Evolutionary conservation across 2,329 filamentous ascomycete genomes (phyloP).

Genomic region (Rhynchosporium secalis): DNA sequence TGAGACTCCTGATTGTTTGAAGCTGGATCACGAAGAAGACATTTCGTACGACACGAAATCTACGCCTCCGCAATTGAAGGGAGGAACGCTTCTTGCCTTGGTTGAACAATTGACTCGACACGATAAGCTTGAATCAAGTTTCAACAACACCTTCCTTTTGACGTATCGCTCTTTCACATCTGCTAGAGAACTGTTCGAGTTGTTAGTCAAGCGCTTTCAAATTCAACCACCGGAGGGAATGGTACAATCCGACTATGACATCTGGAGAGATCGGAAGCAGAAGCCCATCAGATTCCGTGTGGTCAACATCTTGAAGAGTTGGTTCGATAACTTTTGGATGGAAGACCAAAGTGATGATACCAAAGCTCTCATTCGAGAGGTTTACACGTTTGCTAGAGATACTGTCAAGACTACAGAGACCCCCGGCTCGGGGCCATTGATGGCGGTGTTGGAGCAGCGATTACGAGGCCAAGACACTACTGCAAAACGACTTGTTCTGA

Average conservation of each 20-base stretch:
- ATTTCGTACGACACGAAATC: slow-evolving; percentile 85
- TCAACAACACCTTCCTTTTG: slow-evolving; percentile 96
- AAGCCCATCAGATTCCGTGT: slow-evolving; percentile 94
- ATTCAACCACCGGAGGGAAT: slow-evolving; percentile 89
- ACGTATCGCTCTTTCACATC: slow-evolving; percentile 95
- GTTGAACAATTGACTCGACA: slow-evolving; percentile 95
- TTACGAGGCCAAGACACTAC: slow-evolving; percentile 85
- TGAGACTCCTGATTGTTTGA: slow-evolving; percentile 80
- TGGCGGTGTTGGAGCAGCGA: slow-evolving; percentile 85
- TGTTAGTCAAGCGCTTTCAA: slow-evolving; percentile 87
- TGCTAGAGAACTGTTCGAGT: slow-evolving; percentile 86
- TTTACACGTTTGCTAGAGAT: slow-evolving; percentile 88
- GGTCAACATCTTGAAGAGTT: slow-evolving; percentile 96
- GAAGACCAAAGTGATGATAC: slow-evolving; percentile 84
- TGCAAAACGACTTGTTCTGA: slow-evolving; percentile 83
- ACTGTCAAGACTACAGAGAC: slow-evolving; percentile 92
- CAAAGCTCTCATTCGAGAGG: slow-evolving; percentile 80
- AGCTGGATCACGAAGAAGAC: slow-evolving; percentile 83
- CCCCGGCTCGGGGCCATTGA: slow-evolving; percentile 79
- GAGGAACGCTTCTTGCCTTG: slow-evolving; percentile 82
- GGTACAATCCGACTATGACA: slow-evolving; percentile 71
- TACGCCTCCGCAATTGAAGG: slow-evolving; percentile 75
- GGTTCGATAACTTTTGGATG: slow-evolving; percentile 99
- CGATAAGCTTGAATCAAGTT: slow-evolving; percentile 90
- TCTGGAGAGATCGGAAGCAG: slow-evolving; percentile 92